These are phyloP conservation scores for Tanacetum coccineum DNA, from an alignment of 129 eudicot species.

Conservation along the genomic window DNA sequence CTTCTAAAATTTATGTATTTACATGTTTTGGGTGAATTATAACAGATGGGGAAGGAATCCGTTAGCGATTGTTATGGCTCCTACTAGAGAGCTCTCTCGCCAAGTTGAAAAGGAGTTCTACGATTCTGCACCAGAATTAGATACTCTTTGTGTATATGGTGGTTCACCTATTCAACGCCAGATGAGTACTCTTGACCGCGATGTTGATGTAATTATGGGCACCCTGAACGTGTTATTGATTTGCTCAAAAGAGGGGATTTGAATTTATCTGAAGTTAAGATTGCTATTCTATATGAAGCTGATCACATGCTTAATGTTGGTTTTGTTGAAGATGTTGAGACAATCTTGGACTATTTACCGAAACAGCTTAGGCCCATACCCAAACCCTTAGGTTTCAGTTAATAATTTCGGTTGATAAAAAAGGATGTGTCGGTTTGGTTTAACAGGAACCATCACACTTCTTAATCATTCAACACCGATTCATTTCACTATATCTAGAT, in stretches of 20 bases:
- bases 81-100: slow-evolving; percentile 85
- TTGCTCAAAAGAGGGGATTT: slow-evolving; percentile 68
- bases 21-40: not conserved
- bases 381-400: no score
- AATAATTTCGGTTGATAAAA: no score
- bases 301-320: no score
- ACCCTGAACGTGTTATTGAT: slow-evolving; percentile 91
- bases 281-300: slow-evolving; percentile 84
- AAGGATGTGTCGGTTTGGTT: no score
- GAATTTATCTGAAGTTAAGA: slow-evolving; percentile 59
- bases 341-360: no score
- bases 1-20: not conserved
- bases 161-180: slow-evolving; percentile 80
- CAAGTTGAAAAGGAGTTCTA: slow-evolving; percentile 88
- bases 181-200: slow-evolving; percentile 70
- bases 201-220: slow-evolving; percentile 87
- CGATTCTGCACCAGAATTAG: slow-evolving; percentile 62
- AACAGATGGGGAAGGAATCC: slow-evolving; percentile 74
- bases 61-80: slow-evolving; percentile 72
- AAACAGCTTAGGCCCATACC: no score
- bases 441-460: no score
- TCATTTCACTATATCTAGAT: no score
- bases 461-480: no score
- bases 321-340: no score
- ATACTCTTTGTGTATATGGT: slow-evolving; percentile 81